These are phyloP conservation scores for Cyclocybe aegerita DNA, from an alignment of 768 basidiomycete genomes.

Conservation along the genomic window DNA sequence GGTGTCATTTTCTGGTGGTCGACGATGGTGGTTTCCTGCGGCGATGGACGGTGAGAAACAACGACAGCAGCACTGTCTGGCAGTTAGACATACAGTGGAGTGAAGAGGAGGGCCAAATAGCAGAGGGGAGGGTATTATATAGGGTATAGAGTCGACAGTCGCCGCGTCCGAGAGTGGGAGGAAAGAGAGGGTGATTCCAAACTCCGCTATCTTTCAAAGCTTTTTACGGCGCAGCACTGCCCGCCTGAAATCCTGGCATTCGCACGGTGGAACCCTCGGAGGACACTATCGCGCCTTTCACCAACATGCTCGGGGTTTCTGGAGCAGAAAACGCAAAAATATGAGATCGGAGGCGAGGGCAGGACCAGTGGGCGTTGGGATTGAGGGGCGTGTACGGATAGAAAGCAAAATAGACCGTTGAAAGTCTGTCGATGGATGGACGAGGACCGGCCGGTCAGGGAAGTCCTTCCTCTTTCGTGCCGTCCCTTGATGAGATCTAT, in stretches of 20 bases:
- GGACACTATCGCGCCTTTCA: neutral
- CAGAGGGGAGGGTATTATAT: slow-evolving; percentile 19
- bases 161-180: slow-evolving; percentile 17
- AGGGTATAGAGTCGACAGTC: slow-evolving; percentile 17
- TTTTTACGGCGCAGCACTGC: slow-evolving; percentile 28
- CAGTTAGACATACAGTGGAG: slow-evolving; percentile 10
- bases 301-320: neutral
- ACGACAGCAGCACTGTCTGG: neutral
- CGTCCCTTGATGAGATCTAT: slow-evolving; percentile 12
- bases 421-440: neutral
- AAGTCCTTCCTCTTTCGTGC: slow-evolving; percentile 9
- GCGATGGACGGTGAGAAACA: slow-evolving; percentile 9
- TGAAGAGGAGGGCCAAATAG: slow-evolving; percentile 12
- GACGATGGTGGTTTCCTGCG: slow-evolving; percentile 9
- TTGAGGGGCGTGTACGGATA: neutral
- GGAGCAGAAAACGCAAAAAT: too few species aligned
- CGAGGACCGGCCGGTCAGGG: slow-evolving; percentile 12
- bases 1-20: slow-evolving; percentile 10
- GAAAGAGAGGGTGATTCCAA: slow-evolving; percentile 25
- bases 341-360: too few species aligned
- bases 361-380: neutral
- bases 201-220: slow-evolving; percentile 25
- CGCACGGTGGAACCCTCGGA: slow-evolving; percentile 18
- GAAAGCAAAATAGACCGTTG: neutral
- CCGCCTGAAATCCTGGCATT: slow-evolving; percentile 15